Percentiles rank a stretch among this genome's conserved stretches.
These are phyloP conservation scores for Trypanosomatidae sp. DNA, from an alignment of 208 protist genomes.

Conservation along the genomic window DNA sequence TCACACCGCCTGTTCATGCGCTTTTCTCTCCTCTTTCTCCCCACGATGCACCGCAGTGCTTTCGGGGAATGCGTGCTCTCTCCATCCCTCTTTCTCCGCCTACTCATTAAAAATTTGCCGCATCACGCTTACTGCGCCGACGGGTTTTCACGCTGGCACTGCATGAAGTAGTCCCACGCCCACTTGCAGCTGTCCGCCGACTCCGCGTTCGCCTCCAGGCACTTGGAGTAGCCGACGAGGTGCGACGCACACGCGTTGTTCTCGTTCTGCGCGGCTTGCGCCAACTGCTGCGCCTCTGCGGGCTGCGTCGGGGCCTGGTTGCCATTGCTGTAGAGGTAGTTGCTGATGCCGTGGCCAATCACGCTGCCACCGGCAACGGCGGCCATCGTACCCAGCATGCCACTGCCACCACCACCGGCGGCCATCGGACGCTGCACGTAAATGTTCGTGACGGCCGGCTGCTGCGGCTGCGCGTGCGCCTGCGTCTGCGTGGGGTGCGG, in stretches of 20 bases:
- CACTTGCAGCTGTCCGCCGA: conserved; percentile 75
- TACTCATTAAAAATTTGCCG: no score
- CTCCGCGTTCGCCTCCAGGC: conserved; percentile 70
- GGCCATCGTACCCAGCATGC: conserved; percentile 83
- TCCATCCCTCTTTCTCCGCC: no score
- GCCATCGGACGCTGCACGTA: conserved; percentile 60
- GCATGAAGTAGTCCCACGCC: conserved; percentile 88
- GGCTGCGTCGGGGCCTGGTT: conserved; percentile 75
- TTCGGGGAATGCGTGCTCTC: no score
- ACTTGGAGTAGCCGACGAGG: conserved; percentile 82
- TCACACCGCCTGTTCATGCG: no score
- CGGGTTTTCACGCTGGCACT: conserved; percentile 62
- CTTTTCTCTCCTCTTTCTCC: no score
- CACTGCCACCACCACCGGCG: conserved; percentile 56
- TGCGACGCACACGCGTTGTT: conserved; percentile 67
- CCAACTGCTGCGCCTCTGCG: conserved; percentile 84
- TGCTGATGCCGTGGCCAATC: conserved; percentile 85
- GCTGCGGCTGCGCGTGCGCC: conserved; percentile 29
- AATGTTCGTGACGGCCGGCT: conserved; percentile 64
- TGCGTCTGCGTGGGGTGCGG: conserved; percentile 13
- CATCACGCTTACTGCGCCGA: no score
- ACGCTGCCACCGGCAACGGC: conserved; percentile 83
- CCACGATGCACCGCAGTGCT: no score
- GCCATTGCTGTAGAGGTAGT: conserved; percentile 76
- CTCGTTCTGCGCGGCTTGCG: conserved; percentile 55